Evolutionary conservation across 495 filamentous ascomycete species (phyloP).

Genomic region (Penicillium tannophilum): DNA sequence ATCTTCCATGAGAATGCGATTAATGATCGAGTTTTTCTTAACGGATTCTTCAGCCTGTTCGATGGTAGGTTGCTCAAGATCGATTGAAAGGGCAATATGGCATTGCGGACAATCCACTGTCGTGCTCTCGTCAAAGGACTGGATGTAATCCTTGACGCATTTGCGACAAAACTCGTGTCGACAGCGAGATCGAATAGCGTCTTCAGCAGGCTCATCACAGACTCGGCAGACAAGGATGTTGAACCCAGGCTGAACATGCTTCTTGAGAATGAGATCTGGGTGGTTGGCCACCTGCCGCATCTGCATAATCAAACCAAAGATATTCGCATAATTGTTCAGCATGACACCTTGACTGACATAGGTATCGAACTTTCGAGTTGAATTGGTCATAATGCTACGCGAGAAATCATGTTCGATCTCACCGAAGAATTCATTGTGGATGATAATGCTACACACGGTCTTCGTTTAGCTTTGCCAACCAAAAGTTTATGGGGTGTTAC

Average conservation of each 20-base stretch:
- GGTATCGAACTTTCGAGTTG: conserved; percentile 84
- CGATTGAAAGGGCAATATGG: conserved; percentile 85
- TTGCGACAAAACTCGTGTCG: conserved; percentile 93
- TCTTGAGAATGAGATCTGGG: conserved; percentile 90
- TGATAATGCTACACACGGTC: conserved; percentile 54
- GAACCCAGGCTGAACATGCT: conserved; percentile 79
- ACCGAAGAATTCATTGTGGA: conserved; percentile 92
- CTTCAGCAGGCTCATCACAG: conserved; percentile 93
- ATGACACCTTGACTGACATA: conserved; percentile 94
- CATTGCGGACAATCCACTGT: conserved; percentile 86
- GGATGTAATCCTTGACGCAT: conserved; percentile 83
- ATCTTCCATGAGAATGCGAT: conserved; percentile 94
- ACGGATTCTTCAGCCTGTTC: conserved; percentile 81
- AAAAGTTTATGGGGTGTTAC: not conserved
- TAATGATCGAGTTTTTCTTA: conserved; percentile 95
- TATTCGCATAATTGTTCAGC: conserved; percentile 90
- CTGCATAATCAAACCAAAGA: conserved; percentile 88
- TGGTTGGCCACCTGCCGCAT: conserved; percentile 98
- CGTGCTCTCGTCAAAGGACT: conserved; percentile 62
- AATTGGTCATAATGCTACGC: conserved; percentile 90
- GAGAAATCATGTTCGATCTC: conserved; percentile 95
- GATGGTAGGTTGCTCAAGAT: conserved; percentile 90
- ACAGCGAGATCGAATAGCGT: conserved; percentile 87
- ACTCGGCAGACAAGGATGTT: conserved; percentile 90
- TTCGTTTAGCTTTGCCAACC: not conserved